phyloP scores from a whole-genome alignment of 768 basidiomycete genomes.

The Sutorius australiensis region DNA sequence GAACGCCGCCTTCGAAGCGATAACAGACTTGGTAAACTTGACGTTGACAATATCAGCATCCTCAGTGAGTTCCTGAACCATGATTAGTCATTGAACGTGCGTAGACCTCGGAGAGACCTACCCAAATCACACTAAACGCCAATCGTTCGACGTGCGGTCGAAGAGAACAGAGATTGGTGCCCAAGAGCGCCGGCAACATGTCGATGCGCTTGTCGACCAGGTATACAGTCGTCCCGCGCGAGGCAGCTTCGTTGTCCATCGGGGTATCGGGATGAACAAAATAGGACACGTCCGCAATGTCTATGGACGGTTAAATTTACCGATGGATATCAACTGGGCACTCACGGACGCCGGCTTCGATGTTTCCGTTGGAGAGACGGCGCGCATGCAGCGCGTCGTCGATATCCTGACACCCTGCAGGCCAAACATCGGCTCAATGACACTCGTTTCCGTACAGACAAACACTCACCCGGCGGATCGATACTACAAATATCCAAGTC shows the following conservation, averaged over 20 bases:
- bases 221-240: constrained; percentile 95
- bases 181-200: constrained; percentile 91
- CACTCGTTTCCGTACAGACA: not conserved
- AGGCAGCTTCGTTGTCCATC: constrained; percentile 96
- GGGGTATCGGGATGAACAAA: constrained; percentile 91
- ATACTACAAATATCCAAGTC: constrained; percentile 90
- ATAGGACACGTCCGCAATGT: constrained; percentile 97
- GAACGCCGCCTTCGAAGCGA: constrained; percentile 93
- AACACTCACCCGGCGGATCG: constrained; percentile 78
- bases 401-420: constrained; percentile 89
- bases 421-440: not conserved
- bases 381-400: constrained; percentile 96
- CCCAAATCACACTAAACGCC: constrained; percentile 97
- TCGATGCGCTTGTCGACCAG: constrained; percentile 98
- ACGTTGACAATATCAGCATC: constrained; percentile 88
- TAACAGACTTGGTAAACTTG: constrained; percentile 93
- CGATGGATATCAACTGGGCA: constrained; percentile 21
- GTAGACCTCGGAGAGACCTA: constrained; percentile 29
- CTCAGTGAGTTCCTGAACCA: constrained; percentile 74
- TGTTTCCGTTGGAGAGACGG: constrained; percentile 83
- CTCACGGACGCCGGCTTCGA: constrained; percentile 97
- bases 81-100: not conserved
- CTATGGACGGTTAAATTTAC: constrained; percentile 37
- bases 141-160: constrained; percentile 89
- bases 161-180: constrained; percentile 93